Evolutionary conservation across 495 filamentous ascomycete genomes (phyloP).

Genomic region (Penicillium macrosclerotiorum): DNA sequence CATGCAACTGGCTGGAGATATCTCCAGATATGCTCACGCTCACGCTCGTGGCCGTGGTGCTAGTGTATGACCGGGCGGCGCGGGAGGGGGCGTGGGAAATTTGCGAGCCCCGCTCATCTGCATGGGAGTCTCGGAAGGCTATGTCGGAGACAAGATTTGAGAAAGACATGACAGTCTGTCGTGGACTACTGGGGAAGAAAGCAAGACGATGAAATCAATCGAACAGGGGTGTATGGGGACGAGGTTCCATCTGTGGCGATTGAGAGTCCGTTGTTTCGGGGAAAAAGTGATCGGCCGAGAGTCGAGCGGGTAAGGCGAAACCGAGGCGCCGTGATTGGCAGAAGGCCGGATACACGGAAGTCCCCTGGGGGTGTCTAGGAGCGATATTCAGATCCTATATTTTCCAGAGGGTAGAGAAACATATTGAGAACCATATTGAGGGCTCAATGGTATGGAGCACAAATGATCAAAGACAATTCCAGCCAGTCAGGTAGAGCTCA

Average conservation of each 20-base stretch:
- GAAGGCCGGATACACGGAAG: too few relatives aligned
- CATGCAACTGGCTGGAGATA: constrained; percentile 91
- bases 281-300: not conserved
- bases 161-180: constrained; percentile 68
- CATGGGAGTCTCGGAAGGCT: constrained; percentile 63
- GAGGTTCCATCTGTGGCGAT: not conserved
- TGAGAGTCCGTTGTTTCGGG: not conserved
- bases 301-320: constrained; percentile 14
- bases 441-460: too few relatives aligned
- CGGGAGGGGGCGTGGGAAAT: constrained; percentile 69
- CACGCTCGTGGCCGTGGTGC: constrained; percentile 88
- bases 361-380: too few relatives aligned
- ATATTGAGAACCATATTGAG: too few relatives aligned
- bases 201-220: not conserved
- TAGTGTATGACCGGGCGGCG: constrained; percentile 74
- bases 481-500: too few relatives aligned
- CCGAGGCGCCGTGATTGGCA: constrained; percentile 14
- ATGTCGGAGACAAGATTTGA: constrained; percentile 87
- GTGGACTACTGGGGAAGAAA: not conserved
- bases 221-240: not conserved
- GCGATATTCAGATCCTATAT: too few relatives aligned
- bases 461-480: too few relatives aligned
- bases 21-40: constrained; percentile 92
- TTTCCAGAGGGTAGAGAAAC: too few relatives aligned
- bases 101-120: constrained; percentile 60